Evolutionary conservation across 495 filamentous ascomycete species (phyloP), one percentile per base, ranked within the genome.

Genomic region (Penicillium verhagenii): DNA sequence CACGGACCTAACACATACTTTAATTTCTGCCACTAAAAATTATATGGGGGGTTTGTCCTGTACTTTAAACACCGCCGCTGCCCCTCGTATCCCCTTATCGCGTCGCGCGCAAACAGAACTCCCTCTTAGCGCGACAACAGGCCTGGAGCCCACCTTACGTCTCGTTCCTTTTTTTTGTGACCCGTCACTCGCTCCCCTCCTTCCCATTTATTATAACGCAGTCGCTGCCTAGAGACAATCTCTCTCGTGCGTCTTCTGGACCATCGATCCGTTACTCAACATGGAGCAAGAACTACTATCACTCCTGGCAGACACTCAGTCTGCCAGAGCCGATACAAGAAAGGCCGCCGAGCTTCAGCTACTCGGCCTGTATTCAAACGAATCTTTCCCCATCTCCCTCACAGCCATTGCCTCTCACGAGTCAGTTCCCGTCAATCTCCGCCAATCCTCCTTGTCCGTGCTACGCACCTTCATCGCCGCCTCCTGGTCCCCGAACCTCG

Each of bases 261-360:
- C 55, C 52, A 57, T 48, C 37, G 24, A 59, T 50, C 18, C 13
- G 35, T 40, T 21, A 21, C 25, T 51, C 66, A 72, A 53, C 56
- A 92, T 92, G 89, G 91, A 95, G 79, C 87, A 92, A 75, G 82
- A 91, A 71, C 82, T 96, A 59, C 82, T 91, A 58, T 81, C 82
- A 61, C 79, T 95, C 61, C 86, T 96, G 44, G 80, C 86, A 52
- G 86, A 87, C 69, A 94, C 92, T 14, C 90, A 95, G 68, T 82
- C 83, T 50, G 56, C 86, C 50, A 76, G 79, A 21, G 83, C 89
- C 60, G 82, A 77, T 43, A 82, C 86, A 16, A 83, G 92, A 66
- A 89, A 86, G 66, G 79, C 89, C 55, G 92, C 92, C 54, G 92
- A 96, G 71, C 75, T 82, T 58, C 86, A 90, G 40, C 80, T 96